phyloP scores from a whole-genome alignment of 305 asterid species.

The Euphrasia arctica region DNA sequence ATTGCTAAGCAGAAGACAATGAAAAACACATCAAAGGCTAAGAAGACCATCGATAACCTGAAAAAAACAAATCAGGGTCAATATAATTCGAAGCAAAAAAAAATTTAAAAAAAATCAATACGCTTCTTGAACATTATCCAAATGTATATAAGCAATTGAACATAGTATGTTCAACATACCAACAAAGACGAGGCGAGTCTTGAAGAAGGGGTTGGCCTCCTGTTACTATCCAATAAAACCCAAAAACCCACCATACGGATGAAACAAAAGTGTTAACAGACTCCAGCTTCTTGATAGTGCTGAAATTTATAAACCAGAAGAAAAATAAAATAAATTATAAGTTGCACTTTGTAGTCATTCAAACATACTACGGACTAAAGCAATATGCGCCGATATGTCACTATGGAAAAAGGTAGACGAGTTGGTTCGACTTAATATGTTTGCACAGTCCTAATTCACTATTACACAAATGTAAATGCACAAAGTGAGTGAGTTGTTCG shows the following conservation, averaged over 20 bases:
- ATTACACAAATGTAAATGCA: too few species aligned
- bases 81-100: background rate
- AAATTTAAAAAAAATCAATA: too few species aligned
- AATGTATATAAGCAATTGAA: too few species aligned
- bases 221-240: constrained; percentile 71
- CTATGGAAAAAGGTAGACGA: too few species aligned
- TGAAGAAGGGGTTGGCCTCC: constrained; percentile 80
- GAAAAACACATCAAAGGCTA: constrained; percentile 80
- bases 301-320: background rate
- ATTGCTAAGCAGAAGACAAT: constrained; percentile 76
- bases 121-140: background rate
- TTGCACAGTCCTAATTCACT: too few species aligned
- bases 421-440: too few species aligned
- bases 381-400: too few species aligned
- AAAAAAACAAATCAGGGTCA: constrained; percentile 19
- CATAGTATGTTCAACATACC: constrained; percentile 38
- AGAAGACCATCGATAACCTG: constrained; percentile 78
- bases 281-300: constrained; percentile 59
- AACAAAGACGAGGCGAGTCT: constrained; percentile 83
- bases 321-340: background rate
- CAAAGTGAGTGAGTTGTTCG: too few species aligned
- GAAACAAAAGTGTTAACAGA: constrained; percentile 63
- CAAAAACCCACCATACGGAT: constrained; percentile 86
- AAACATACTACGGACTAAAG: background rate
- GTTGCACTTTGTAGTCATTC: background rate